Conservation (phyloP, 73 alveolate species). For the Stentor coeruleus region DNA sequence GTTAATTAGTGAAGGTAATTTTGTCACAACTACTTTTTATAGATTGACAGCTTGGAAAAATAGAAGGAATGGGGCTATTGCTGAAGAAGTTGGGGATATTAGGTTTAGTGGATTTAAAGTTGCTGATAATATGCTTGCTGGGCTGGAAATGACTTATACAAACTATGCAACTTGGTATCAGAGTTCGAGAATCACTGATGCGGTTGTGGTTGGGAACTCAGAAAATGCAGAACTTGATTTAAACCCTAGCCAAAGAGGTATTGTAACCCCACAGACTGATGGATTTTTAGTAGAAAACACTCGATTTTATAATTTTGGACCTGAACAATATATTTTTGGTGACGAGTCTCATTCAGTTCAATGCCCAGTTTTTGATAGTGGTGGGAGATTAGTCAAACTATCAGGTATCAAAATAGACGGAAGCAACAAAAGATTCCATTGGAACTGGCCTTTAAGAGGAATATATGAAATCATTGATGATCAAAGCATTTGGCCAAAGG, state of each 20-base stretch:
- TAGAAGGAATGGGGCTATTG: constrained; percentile 56
- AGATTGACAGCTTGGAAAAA: constrained; percentile 51
- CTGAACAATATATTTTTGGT: constrained; percentile 17
- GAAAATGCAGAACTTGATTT: constrained; percentile 36
- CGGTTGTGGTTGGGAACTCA: constrained; percentile 59
- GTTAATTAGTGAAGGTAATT: constrained; percentile 28
- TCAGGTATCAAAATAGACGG: not conserved
- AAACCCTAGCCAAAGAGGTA: constrained; percentile 37
- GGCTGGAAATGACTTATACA: constrained; percentile 42
- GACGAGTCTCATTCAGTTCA: constrained; percentile 31
- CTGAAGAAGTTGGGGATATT: constrained; percentile 57
- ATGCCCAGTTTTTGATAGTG: constrained; percentile 34
- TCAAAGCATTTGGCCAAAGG: not conserved
- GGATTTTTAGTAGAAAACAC: constrained; percentile 43
- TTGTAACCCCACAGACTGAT: constrained; percentile 62
- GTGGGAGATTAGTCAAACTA: constrained; percentile 20
- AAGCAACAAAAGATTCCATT: constrained; percentile 22
- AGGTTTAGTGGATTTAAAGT: constrained; percentile 38
- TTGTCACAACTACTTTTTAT: constrained; percentile 34
- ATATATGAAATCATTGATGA: constrained; percentile 34
- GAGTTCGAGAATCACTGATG: constrained; percentile 32
- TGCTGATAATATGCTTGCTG: constrained; percentile 50
- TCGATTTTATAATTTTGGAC: constrained; percentile 42
- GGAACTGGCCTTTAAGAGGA: constrained; percentile 28
- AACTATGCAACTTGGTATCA: constrained; percentile 31